Conservation (phyloP, 2,329 filamentous ascomycete genomes). For the Drechslera avenae region DNA sequence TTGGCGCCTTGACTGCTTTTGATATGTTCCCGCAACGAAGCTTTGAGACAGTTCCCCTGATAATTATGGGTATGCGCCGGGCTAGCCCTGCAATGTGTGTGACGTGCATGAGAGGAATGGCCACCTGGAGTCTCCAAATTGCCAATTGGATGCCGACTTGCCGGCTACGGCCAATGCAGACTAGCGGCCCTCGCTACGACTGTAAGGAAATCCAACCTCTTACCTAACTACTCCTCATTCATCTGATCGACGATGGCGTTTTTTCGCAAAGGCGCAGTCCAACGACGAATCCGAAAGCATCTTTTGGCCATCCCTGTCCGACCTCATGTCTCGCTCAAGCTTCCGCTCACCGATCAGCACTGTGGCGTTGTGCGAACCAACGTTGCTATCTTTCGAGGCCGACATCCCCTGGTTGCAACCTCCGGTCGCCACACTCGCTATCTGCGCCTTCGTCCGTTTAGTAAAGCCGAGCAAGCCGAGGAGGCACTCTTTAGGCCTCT, state of each 20-base stretch:
- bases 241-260: conserved; percentile 6
- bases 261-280: background rate
- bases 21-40: conserved; percentile 1
- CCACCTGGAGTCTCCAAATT: background rate
- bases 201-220: conserved; percentile 11
- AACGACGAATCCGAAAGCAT: background rate
- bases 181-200: conserved; percentile 5
- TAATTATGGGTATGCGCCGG: conserved; percentile 12
- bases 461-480: background rate
- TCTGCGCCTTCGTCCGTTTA: conserved; percentile 3
- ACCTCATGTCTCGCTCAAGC: conserved; percentile 7
- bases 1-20: background rate
- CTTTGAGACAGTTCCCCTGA: background rate
- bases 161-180: conserved; percentile 6
- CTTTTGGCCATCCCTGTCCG: conserved; percentile 3
- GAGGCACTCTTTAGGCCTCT: background rate
- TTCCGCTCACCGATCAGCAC: conserved; percentile 20
- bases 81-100: conserved; percentile 17
- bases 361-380: background rate
- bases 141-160: conserved; percentile 5
- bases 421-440: conserved; percentile 3
- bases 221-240: conserved; percentile 1
- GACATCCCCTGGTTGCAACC: conserved; percentile 4
- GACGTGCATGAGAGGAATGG: conserved; percentile 20
- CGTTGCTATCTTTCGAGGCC: conserved; percentile 1